Percentiles rank a stretch among this genome's conserved stretches.
phyloP scores from a whole-genome alignment of 1,139 yeast genomes.

The Pichia sp. region DNA sequence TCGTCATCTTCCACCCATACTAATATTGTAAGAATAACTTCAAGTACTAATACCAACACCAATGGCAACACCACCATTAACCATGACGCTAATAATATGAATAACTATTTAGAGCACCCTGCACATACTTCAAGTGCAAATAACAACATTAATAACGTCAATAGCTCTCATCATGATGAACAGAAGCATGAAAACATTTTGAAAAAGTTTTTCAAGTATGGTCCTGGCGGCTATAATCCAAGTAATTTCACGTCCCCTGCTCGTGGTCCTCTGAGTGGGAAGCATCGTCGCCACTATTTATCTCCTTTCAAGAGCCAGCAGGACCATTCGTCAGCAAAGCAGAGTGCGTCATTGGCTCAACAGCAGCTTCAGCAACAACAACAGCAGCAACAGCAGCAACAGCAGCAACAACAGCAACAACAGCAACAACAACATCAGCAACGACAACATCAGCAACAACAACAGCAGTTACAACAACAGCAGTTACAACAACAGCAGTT shows the following conservation, averaged over 20 bases:
- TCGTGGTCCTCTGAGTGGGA: constrained; percentile 7
- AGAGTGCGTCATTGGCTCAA: background rate
- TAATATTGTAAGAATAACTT: background rate
- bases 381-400: constrained; percentile 7
- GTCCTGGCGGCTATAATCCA: constrained; percentile 18
- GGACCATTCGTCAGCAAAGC: background rate
- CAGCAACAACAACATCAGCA: constrained; percentile 8
- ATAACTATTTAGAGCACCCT: background rate
- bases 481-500: constrained; percentile 5
- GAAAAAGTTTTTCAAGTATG: constrained; percentile 19
- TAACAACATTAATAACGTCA: background rate
- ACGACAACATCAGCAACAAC: constrained; percentile 9
- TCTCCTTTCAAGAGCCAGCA: constrained; percentile 9
- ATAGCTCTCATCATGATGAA: constrained; percentile 7
- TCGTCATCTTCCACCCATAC: constrained; percentile 6
- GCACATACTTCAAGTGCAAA: background rate
- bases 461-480: background rate
- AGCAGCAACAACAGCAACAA: constrained; percentile 7
- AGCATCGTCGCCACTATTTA: constrained; percentile 12
- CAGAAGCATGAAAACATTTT: constrained; percentile 18
- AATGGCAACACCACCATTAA: constrained; percentile 1
- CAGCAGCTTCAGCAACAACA: constrained; percentile 10
- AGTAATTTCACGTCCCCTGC: background rate
- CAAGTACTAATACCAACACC: background rate
- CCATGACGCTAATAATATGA: background rate